phyloP scores from a whole-genome alignment of 1,139 yeast genomes.

The Pichia sp. region DNA sequence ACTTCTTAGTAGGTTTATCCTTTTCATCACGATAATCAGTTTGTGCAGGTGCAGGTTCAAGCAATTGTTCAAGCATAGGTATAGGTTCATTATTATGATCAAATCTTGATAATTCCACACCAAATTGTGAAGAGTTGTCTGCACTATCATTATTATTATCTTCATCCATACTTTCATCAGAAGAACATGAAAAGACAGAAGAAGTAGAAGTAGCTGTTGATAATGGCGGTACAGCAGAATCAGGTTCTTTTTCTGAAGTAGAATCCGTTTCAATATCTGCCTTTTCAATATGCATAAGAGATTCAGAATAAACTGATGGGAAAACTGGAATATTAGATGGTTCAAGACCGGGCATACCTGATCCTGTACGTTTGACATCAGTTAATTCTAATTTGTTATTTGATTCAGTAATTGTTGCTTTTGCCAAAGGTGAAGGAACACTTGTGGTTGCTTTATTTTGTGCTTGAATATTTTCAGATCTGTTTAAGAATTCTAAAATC shows the following conservation, averaged over 20 bases:
- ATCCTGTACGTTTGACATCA: conserved; percentile 2
- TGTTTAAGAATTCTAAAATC: conserved; percentile 40
- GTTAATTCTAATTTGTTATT: background rate
- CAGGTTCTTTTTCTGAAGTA: background rate
- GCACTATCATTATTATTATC: background rate
- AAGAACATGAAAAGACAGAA: no score
- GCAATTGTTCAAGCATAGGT: conserved; percentile 9
- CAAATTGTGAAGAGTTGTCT: background rate
- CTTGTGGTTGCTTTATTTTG: conserved; percentile 1
- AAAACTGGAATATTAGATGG: background rate
- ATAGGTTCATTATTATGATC: conserved; percentile 1
- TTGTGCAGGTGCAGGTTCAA: conserved; percentile 13
- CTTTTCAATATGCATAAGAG: background rate
- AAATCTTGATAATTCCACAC: background rate
- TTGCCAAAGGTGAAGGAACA: background rate
- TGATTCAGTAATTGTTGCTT: background rate
- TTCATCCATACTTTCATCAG: background rate
- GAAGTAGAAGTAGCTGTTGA: no score
- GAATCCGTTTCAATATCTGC: background rate
- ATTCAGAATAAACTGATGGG: conserved; percentile 7
- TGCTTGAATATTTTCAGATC: conserved; percentile 19
- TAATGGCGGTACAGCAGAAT: no score
- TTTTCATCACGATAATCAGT: conserved; percentile 3
- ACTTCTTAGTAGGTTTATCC: conserved; percentile 8
- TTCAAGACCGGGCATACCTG: conserved; percentile 12